Percentiles rank a stretch among this genome's conserved stretches.
phyloP scores from a whole-genome alignment of 495 filamentous ascomycete genomes.

The Peziza echinospora region DNA sequence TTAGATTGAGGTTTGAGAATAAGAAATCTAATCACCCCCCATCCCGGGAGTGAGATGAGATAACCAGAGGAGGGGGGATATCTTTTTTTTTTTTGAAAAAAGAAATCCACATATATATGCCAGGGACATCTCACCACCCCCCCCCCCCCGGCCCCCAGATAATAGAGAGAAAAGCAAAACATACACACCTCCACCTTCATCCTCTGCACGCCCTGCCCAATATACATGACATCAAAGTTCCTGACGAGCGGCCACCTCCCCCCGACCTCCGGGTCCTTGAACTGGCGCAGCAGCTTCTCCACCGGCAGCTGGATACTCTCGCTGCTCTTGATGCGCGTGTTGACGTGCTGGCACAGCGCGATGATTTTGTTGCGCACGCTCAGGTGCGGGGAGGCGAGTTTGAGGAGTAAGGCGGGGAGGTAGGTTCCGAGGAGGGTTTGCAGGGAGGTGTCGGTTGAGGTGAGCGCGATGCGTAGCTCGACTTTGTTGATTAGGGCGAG shows the following conservation, averaged over 20 bases:
- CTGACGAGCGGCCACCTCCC: conserved; percentile 41
- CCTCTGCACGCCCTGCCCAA: conserved; percentile 65
- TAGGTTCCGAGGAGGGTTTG: conserved; percentile 54
- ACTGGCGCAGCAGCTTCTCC: conserved; percentile 60
- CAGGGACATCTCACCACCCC: too few species aligned
- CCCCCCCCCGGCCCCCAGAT: too few species aligned
- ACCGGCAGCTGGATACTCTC: conserved; percentile 54
- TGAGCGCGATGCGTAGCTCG: conserved; percentile 70
- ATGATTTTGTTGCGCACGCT: conserved; percentile 69
- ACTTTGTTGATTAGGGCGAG: conserved; percentile 73
- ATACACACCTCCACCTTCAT: conserved; percentile 25
- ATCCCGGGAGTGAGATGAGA: too few species aligned
- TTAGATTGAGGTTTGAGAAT: too few species aligned
- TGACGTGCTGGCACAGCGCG: conserved; percentile 59
- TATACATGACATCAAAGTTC: conserved; percentile 73
- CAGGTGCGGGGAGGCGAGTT: conserved; percentile 56
- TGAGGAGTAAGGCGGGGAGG: conserved; percentile 61
- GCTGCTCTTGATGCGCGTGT: conserved; percentile 38
- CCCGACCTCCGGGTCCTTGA: conserved; percentile 44
- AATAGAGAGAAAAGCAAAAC: not conserved
- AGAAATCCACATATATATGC: too few species aligned
- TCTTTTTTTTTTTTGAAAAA: too few species aligned
- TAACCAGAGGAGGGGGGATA: too few species aligned
- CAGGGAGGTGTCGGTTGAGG: conserved; percentile 63
- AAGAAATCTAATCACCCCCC: too few species aligned